A percentile compares a stretch with the other conserved stretches of the same genome.
phyloP scores from a whole-genome alignment of 2,329 filamentous ascomycete species.

The Fragosphaeria purpurea region DNA sequence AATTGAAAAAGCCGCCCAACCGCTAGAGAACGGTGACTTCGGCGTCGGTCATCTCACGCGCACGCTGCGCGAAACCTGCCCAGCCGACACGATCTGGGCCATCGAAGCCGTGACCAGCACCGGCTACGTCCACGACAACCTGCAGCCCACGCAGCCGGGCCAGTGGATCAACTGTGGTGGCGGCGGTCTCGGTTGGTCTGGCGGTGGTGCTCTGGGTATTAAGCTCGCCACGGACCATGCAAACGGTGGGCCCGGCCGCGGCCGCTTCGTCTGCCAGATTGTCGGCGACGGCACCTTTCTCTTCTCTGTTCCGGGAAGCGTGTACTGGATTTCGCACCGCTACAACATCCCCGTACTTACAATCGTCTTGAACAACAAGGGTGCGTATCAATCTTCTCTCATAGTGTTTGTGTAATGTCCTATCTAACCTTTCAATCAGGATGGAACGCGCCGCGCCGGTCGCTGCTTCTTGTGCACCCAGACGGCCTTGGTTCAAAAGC shows the following conservation, averaged over 20 bases:
- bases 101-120: slow-evolving; percentile 68
- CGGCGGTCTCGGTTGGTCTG: slow-evolving; percentile 44
- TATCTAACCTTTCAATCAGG: slow-evolving; percentile 21
- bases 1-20: slow-evolving; percentile 47
- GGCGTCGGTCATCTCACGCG: slow-evolving; percentile 38
- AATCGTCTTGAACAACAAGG: slow-evolving; percentile 41
- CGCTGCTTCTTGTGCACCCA: slow-evolving; percentile 47
- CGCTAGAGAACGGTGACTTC: slow-evolving; percentile 52
- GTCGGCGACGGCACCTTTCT: slow-evolving; percentile 41
- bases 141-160: slow-evolving; percentile 47
- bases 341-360: slow-evolving; percentile 39
- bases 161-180: slow-evolving; percentile 44
- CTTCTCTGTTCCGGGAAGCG: slow-evolving; percentile 37
- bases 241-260: slow-evolving; percentile 26
- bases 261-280: slow-evolving; percentile 38
- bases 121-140: slow-evolving; percentile 54
- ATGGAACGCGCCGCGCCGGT: slow-evolving; percentile 51
- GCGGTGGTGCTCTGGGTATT: slow-evolving; percentile 39
- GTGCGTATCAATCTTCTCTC: slow-evolving; percentile 20
- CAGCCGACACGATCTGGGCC: slow-evolving; percentile 54
- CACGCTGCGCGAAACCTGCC: slow-evolving; percentile 26
- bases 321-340: slow-evolving; percentile 37
- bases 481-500: slow-evolving; percentile 43
- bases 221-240: slow-evolving; percentile 34
- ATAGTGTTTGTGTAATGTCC: background rate